Conservation (phyloP, 768 basidiomycete genomes). For the Hericium alpestre region DNA sequence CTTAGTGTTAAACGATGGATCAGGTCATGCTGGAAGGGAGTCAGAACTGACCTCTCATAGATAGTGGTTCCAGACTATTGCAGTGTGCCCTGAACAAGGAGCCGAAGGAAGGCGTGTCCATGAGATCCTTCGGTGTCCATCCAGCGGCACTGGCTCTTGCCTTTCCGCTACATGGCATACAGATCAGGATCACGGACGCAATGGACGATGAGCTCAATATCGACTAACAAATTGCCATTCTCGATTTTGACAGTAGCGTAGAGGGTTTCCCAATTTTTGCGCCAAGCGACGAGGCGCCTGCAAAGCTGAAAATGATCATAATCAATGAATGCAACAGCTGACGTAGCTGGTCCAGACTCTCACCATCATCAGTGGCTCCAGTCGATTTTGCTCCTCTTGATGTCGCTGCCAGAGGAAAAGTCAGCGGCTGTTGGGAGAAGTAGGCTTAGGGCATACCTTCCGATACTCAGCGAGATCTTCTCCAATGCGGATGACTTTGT, state of each 20-base stretch:
- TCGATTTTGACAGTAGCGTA: not conserved
- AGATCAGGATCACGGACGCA: not conserved
- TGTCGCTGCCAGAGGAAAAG: too few relatives aligned
- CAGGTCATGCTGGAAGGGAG: conserved; percentile 1
- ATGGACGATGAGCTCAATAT: not conserved
- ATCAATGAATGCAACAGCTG: too few relatives aligned
- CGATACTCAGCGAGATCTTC: not conserved
- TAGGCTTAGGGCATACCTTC: not conserved
- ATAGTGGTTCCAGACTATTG: conserved; percentile 9
- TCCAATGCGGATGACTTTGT: not conserved
- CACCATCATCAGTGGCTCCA: too few relatives aligned
- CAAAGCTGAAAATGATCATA: not conserved
- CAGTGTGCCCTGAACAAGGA: not conserved
- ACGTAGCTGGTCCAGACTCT: too few relatives aligned
- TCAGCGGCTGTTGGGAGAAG: too few relatives aligned
- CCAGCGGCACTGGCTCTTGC: not conserved
- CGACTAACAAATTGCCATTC: not conserved
- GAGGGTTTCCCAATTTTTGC: not conserved
- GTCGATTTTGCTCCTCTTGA: too few relatives aligned
- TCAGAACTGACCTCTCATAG: conserved; percentile 18
- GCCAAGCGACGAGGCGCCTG: not conserved
- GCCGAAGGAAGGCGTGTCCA: not conserved
- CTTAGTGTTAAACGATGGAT: too few relatives aligned
- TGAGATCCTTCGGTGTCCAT: not conserved
- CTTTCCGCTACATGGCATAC: not conserved